Conservation (phyloP, 108 stramenopile genomes). For the Skeletonema marinoi region DNA sequence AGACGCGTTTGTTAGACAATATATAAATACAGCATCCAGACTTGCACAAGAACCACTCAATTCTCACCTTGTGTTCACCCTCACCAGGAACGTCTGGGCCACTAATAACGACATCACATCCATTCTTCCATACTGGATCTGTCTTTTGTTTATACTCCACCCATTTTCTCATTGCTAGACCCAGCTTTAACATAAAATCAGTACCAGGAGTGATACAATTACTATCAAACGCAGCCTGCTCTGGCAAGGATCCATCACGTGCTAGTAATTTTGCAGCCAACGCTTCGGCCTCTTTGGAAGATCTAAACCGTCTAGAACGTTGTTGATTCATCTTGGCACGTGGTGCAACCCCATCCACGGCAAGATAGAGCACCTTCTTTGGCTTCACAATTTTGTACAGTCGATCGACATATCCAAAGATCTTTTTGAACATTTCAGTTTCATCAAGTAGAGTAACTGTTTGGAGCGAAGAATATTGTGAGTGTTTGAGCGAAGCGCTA, state of each 20-base stretch:
- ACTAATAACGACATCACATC: conserved; percentile 89
- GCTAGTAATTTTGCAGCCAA: conserved; percentile 85
- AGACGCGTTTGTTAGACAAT: not conserved
- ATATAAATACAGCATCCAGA: not conserved
- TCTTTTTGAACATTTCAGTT: conserved; percentile 97
- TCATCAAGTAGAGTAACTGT: conserved; percentile 80
- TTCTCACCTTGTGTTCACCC: conserved; percentile 94
- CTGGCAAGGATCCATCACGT: conserved; percentile 64
- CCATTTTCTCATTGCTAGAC: conserved; percentile 90
- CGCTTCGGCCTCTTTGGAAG: conserved; percentile 91
- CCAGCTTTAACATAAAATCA: conserved; percentile 96
- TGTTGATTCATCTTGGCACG: conserved; percentile 99
- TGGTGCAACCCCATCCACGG: conserved; percentile 99
- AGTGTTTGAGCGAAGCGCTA: not conserved
- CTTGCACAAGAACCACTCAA: too few species aligned
- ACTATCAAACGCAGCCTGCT: conserved; percentile 88
- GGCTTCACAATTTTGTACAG: conserved; percentile 95
- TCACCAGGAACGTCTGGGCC: conserved; percentile 99
- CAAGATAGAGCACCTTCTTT: conserved; percentile 87
- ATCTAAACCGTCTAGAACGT: conserved; percentile 95
- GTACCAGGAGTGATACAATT: conserved; percentile 99
- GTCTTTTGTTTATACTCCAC: conserved; percentile 91
- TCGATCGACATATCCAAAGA: conserved; percentile 94
- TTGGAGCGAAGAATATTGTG: not conserved
- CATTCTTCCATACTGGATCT: conserved; percentile 94